phyloP scores from a whole-genome alignment of 2,329 filamentous ascomycete species.

The Elsinoe fawcettii region DNA sequence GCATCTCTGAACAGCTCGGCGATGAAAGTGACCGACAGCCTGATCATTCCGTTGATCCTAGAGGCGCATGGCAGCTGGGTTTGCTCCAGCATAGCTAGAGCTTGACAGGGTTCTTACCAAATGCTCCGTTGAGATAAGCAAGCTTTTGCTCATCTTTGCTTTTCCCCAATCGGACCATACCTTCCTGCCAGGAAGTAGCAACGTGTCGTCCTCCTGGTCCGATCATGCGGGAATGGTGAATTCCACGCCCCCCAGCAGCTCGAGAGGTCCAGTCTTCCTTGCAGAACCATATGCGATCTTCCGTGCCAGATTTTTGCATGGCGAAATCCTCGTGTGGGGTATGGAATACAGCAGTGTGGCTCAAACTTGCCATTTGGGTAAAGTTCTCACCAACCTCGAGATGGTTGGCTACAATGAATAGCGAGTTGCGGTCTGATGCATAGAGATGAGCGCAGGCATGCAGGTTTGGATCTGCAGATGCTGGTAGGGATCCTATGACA shows the following conservation, averaged over 20 bases:
- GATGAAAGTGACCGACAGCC: no score
- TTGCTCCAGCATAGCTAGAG: not conserved
- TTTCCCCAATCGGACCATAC: conserved; percentile 33
- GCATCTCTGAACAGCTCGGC: not conserved
- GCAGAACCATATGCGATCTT: conserved; percentile 39
- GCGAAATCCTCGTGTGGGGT: conserved; percentile 33
- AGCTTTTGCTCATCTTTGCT: conserved; percentile 17
- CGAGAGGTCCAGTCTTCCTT: conserved; percentile 43
- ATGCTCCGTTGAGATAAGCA: not conserved
- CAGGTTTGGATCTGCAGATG: conserved; percentile 39
- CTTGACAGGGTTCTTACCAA: conserved; percentile 2
- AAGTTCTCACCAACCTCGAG: conserved; percentile 36
- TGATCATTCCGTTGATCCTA: no score
- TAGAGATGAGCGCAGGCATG: conserved; percentile 53
- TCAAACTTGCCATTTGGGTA: conserved; percentile 40
- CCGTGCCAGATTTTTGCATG: conserved; percentile 30
- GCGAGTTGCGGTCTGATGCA: conserved; percentile 48
- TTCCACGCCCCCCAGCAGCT: conserved; percentile 38
- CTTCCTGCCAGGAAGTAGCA: conserved; percentile 44
- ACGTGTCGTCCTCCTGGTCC: conserved; percentile 36
- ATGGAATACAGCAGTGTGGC: conserved; percentile 44
- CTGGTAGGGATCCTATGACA: conserved; percentile 33
- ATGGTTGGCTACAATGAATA: conserved; percentile 46
- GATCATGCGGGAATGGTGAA: conserved; percentile 43
- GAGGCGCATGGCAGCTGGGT: not conserved